These are phyloP conservation scores for Trichoderma sp. DNA, from an alignment of 2,329 filamentous ascomycete species.

Conservation along the genomic window DNA sequence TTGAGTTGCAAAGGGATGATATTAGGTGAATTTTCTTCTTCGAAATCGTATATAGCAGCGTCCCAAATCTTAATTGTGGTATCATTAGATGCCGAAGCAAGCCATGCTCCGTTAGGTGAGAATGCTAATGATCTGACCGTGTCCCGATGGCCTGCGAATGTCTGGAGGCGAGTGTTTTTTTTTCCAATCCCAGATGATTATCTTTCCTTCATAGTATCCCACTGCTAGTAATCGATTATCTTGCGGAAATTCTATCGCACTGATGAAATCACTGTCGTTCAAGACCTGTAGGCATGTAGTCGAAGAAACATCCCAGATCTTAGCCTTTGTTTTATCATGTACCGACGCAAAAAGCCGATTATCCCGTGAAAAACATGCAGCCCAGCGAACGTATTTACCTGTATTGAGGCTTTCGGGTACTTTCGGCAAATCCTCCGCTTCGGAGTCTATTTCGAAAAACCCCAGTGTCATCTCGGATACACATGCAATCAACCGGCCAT, in stretches of 20 bases:
- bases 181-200: not conserved
- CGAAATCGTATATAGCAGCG: not conserved
- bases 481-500: not conserved
- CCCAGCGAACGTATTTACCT: accelerated
- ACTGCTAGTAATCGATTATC: not conserved
- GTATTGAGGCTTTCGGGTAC: too few relatives aligned
- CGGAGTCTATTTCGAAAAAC: not conserved
- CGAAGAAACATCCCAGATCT: not conserved
- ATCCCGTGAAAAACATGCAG: not conserved
- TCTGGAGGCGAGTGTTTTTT: not conserved
- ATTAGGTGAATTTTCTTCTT: not conserved
- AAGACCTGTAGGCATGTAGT: not conserved
- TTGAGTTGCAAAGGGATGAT: not conserved
- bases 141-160: constrained; percentile 22
- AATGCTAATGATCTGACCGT: constrained; percentile 21
- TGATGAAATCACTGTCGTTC: too few relatives aligned
- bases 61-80: constrained; percentile 23
- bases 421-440: not conserved
- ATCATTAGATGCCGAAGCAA: constrained; percentile 24
- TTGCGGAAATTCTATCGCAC: not conserved
- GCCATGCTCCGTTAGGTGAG: constrained; percentile 21
- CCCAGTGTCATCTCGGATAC: not conserved
- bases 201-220: not conserved
- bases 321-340: accelerated
- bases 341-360: not conserved